Evolutionary conservation across 257 asterid species (phyloP).

Genomic region (Solanum rostratum): DNA sequence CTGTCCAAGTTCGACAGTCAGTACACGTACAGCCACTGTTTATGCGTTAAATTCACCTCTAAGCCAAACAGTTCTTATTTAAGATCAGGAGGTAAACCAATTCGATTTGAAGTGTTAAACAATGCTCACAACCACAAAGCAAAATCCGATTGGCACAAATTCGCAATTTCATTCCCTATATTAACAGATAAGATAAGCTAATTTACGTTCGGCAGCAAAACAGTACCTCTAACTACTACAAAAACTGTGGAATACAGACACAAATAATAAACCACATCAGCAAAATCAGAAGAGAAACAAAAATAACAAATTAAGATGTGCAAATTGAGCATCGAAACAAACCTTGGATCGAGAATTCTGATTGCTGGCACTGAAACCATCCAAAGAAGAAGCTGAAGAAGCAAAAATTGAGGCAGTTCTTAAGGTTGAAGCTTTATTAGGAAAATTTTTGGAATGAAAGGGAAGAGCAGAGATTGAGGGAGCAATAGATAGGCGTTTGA

Average conservation of each 20-base stretch:
- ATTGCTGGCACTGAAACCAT: slow-evolving; percentile 15
- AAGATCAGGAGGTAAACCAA: background rate
- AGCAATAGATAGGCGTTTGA: background rate
- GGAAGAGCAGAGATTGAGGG: slow-evolving; percentile 5
- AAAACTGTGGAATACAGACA: background rate
- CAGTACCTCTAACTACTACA: background rate
- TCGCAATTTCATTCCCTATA: background rate
- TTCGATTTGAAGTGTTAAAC: background rate
- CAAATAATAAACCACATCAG: background rate
- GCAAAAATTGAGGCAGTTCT: slow-evolving; percentile 25
- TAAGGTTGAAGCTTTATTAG: slow-evolving; percentile 6
- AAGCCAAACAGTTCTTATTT: background rate
- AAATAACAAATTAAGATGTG: background rate
- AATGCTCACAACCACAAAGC: background rate
- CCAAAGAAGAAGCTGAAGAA: slow-evolving; percentile 32
- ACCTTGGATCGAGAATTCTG: slow-evolving; percentile 50
- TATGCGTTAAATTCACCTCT: background rate
- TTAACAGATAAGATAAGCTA: background rate
- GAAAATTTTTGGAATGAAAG: background rate
- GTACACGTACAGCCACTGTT: background rate
- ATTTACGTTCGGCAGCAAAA: background rate
- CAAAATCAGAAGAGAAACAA: background rate
- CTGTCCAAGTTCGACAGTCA: background rate
- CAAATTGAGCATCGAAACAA: background rate
- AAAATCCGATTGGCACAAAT: background rate